Conservation (phyloP, 148 eudicot genomes). For the Silene latifolia region DNA sequence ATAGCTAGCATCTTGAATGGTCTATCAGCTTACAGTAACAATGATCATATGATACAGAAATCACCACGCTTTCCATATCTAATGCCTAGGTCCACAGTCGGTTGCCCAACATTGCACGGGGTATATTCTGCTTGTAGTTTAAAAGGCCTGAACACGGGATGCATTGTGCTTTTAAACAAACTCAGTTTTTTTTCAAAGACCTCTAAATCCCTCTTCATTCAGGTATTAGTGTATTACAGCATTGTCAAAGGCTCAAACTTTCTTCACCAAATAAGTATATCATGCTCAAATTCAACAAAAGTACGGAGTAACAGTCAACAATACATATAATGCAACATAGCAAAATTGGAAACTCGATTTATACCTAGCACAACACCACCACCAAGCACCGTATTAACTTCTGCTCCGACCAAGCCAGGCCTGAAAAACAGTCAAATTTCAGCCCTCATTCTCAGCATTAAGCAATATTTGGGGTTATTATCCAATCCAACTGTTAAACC, state of each 20-base stretch:
- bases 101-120: not conserved
- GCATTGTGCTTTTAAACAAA: not conserved
- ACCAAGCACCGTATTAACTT: slow-evolving; percentile 89
- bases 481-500: too few species aligned
- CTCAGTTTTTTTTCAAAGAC: not conserved
- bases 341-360: not conserved
- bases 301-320: not conserved
- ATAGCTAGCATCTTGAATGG: too few species aligned
- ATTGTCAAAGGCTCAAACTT: too few species aligned
- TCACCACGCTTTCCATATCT: too few species aligned
- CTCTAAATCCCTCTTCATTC: not conserved
- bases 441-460: not conserved
- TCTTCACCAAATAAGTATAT: too few species aligned
- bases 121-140: not conserved
- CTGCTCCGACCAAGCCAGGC: slow-evolving; percentile 66
- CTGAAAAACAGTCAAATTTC: slow-evolving; percentile 34
- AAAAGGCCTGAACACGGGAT: not conserved
- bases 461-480: too few species aligned
- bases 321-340: not conserved
- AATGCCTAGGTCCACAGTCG: not conserved
- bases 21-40: too few species aligned
- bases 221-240: too few species aligned
- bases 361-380: slow-evolving; percentile 94
- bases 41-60: too few species aligned
- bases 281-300: too few species aligned